Evolutionary conservation across 768 basidiomycete genomes (phyloP), one percentile per base, ranked within the genome.

Genomic region (Suillus hirtellus): DNA sequence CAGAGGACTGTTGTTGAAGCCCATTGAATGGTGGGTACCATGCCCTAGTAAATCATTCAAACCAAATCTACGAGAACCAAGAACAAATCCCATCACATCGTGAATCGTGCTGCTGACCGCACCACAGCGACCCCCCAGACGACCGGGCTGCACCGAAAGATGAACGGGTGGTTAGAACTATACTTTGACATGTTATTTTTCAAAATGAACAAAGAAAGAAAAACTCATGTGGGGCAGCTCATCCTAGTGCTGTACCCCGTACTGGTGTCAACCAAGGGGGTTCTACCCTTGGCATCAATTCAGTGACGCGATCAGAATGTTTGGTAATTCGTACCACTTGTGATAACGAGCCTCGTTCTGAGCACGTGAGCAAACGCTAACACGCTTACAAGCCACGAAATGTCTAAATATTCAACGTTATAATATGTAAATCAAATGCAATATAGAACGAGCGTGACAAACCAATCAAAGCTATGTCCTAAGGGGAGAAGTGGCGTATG

Each of bases 31-130:
- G 97, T 88, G 35, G 96, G 96, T 35, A 35, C n/a, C 75, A 98
- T 89, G 76, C 99, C 98, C 75, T 31, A 99, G 15, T 14, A 7
- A 4, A 4, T 8, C 3, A 94, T n/a, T n/a, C n/a, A n/a, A n/a
- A n/a, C n/a, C n/a, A n/a, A n/a, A n/a, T n/a, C n/a, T n/a, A n/a
- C n/a, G n/a, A n/a, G n/a, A 60, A 99, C 95, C 75, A 65, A 93
- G 87, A 42, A 98, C 93, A 44, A 99, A 89, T 76, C 98, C 96
- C 95, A 99, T 97, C 59, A 99, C 86, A 75, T 99, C 98, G 81
- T 99, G 96, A 59, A 99, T 93, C 0, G 97, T 99, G 17, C 96
- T 98, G 76, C 98, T 99, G 80, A 99, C 99, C 19, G 43, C 17
- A 43, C 8, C 5, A 8, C 19, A 43, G 43, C 19, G 19, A 43